Evolutionary conservation across 208 protist genomes (phyloP).

Genomic region (Naegleria gruberi): DNA sequence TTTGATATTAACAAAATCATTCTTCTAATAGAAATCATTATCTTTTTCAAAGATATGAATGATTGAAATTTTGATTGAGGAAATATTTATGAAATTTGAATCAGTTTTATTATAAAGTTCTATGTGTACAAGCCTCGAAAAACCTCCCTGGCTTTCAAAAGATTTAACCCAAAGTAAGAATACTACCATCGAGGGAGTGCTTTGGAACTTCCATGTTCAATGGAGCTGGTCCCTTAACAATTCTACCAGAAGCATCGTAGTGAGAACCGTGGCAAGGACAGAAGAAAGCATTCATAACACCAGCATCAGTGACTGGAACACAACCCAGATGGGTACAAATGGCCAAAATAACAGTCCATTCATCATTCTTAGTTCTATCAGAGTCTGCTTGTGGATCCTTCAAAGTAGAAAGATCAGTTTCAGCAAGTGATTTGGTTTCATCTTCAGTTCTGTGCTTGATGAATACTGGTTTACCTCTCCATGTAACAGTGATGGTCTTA

Average conservation of each 20-base stretch:
- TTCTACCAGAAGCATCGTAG: conserved; percentile 95
- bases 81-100: no score
- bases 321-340: conserved; percentile 98
- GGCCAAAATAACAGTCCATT: conserved; percentile 90
- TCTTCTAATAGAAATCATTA: no score
- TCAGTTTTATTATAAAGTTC: no score
- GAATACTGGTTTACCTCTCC: conserved; percentile 97
- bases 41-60: no score
- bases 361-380: conserved; percentile 67
- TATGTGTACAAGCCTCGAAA: no score
- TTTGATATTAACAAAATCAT: no score
- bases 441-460: conserved; percentile 84
- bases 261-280: conserved; percentile 98
- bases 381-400: conserved; percentile 88
- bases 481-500: conserved; percentile 86
- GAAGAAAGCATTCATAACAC: conserved; percentile 93
- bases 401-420: conserved; percentile 69
- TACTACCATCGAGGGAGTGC: conserved; percentile 60
- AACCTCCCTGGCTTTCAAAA: not conserved
- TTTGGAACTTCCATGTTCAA: conserved; percentile 95
- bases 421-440: conserved; percentile 77
- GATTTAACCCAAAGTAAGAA: not conserved
- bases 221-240: conserved; percentile 94
- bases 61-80: no score
- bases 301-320: conserved; percentile 89